Evolutionary conservation across 139 green algal species (phyloP).

Genomic region (Zygnema circumcarinatum): DNA sequence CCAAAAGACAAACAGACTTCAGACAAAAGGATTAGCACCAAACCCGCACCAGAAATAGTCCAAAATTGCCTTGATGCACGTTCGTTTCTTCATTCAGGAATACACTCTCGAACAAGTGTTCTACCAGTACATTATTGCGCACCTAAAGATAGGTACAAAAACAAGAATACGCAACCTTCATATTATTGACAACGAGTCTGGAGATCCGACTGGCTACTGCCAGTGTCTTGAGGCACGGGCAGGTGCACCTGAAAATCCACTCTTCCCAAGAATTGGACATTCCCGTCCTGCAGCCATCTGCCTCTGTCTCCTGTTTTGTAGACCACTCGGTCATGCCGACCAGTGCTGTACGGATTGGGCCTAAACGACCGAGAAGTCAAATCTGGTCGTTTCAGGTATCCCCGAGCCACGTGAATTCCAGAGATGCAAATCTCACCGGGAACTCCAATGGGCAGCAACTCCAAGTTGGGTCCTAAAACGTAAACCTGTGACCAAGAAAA

Average conservation of each 20-base stretch:
- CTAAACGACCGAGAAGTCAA: constrained; percentile 41
- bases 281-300: constrained; percentile 48
- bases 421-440: constrained; percentile 50
- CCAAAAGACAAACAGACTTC: too few species aligned
- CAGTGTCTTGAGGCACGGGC: too few species aligned
- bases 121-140: too few species aligned
- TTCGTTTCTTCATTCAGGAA: too few species aligned
- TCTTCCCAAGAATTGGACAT: constrained; percentile 44
- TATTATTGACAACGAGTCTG: too few species aligned
- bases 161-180: too few species aligned
- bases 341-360: constrained; percentile 42
- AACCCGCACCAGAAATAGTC: too few species aligned
- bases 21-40: too few species aligned
- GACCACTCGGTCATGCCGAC: constrained; percentile 19
- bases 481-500: constrained; percentile 36
- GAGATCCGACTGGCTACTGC: too few species aligned
- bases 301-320: constrained; percentile 44
- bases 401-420: constrained; percentile 38
- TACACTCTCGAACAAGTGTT: too few species aligned
- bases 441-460: constrained; percentile 30
- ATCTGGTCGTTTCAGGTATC: constrained; percentile 51
- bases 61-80: too few species aligned
- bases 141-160: too few species aligned
- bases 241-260: constrained; percentile 51
- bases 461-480: constrained; percentile 38